Percentiles rank a stretch among this genome's conserved stretches.
Conservation (phyloP, 176 grass and related monocot genomes). For the Eleusine indica region DNA sequence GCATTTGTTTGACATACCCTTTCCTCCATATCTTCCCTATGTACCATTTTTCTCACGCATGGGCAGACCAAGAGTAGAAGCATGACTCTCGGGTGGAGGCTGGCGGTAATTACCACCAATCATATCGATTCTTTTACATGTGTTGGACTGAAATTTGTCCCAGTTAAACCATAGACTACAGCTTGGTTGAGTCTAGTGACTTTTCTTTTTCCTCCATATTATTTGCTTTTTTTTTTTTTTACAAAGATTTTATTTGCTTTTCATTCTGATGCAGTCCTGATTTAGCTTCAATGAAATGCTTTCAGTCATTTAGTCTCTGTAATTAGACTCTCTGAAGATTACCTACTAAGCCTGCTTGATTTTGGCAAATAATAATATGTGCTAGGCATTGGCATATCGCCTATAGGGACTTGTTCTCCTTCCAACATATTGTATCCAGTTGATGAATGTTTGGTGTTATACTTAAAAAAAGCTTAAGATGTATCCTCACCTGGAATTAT, state of each 20-base stretch:
- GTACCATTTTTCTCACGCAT: not conserved
- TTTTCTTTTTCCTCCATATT: not conserved
- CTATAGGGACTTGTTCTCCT: not conserved
- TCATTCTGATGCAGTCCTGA: not conserved
- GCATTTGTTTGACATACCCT: not conserved
- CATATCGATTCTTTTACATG: not conserved
- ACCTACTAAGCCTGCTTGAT: not conserved
- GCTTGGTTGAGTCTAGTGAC: not conserved
- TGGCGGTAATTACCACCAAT: not conserved
- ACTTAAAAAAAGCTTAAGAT: too few relatives aligned
- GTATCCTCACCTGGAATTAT: too few relatives aligned
- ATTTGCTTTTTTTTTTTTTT: not conserved
- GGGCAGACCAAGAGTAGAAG: not conserved
- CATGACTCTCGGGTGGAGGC: not conserved
- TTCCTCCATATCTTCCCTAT: slow-evolving; percentile 1
- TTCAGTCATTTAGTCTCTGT: not conserved
- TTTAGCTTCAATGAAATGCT: not conserved
- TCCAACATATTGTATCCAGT: too few relatives aligned
- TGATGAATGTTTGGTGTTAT: too few relatives aligned
- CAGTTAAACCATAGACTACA: not conserved
- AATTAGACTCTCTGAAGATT: not conserved
- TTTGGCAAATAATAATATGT: not conserved
- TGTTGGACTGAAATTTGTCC: not conserved
- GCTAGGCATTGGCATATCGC: not conserved
- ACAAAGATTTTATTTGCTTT: too few relatives aligned